Evolutionary conservation across 2,329 filamentous ascomycete species (phyloP).

Genomic region (Aureobasidium sp.): DNA sequence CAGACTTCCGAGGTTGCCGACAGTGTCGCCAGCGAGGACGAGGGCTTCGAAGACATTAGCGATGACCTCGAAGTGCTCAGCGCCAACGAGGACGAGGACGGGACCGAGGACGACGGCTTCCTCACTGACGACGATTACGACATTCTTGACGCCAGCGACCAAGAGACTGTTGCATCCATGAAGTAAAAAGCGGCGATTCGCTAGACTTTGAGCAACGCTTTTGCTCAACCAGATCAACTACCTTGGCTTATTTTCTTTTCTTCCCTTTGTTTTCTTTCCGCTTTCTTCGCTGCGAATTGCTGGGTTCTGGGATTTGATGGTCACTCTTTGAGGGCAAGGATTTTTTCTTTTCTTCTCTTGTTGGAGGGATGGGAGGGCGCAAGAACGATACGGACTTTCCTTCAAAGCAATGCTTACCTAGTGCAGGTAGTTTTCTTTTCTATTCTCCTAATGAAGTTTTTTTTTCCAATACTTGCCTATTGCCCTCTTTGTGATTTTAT

Average conservation of each 20-base stretch:
- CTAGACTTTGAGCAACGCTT: background rate
- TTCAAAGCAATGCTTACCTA: background rate
- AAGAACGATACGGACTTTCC: background rate
- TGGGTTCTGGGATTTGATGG: background rate
- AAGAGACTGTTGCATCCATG: constrained; percentile 50
- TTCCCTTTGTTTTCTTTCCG: background rate
- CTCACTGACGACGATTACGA: constrained; percentile 98
- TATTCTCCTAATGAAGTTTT: background rate
- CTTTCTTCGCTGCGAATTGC: background rate
- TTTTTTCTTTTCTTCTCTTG: background rate
- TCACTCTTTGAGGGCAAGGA: constrained; percentile 6
- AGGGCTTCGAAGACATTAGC: constrained; percentile 44
- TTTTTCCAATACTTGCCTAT: background rate
- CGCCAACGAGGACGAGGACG: constrained; percentile 53
- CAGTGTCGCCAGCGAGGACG: constrained; percentile 30
- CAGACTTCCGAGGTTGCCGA: constrained; percentile 27
- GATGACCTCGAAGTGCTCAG: constrained; percentile 43
- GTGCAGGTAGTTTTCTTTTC: constrained; percentile 2
- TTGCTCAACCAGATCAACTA: background rate
- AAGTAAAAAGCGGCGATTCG: background rate
- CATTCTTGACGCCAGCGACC: constrained; percentile 88
- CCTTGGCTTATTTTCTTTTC: background rate
- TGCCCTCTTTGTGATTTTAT: background rate
- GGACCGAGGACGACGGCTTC: constrained; percentile 65
- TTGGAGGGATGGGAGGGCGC: background rate